Evolutionary conservation across 2,329 filamentous ascomycete species (phyloP).

Genomic region (Parastagonospora avenae): DNA sequence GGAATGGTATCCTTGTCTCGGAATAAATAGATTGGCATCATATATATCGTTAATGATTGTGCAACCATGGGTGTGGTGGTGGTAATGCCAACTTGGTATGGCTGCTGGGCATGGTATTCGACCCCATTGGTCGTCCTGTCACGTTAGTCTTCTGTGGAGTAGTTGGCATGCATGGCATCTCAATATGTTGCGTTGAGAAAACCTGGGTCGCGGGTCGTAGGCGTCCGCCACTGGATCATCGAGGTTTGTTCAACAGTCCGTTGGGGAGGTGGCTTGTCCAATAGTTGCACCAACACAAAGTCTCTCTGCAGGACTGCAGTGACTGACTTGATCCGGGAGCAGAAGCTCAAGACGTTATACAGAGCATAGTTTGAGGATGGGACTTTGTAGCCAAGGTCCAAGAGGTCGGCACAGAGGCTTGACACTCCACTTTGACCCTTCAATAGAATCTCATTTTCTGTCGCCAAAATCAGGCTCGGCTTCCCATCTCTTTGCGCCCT

Average conservation of each 20-base stretch:
- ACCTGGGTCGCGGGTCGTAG: constrained; percentile 7
- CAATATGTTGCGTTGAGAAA: constrained; percentile 11
- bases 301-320: not conserved
- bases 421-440: not conserved
- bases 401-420: not conserved
- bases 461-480: constrained; percentile 53
- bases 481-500: constrained; percentile 63
- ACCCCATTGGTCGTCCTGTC: too few relatives aligned
- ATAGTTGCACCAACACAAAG: not conserved
- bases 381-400: too few relatives aligned
- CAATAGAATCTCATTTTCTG: constrained; percentile 2
- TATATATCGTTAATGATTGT: constrained; percentile 3
- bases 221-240: not conserved
- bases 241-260: not conserved
- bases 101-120: too few relatives aligned
- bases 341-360: too few relatives aligned
- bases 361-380: too few relatives aligned
- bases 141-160: too few relatives aligned
- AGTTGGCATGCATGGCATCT: not conserved
- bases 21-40: constrained; percentile 27
- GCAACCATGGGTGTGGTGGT: not conserved
- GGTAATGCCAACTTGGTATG: not conserved
- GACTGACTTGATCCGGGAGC: too few relatives aligned
- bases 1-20: constrained; percentile 10
- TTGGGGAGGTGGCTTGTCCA: not conserved